Evolutionary conservation across 345 rosid genomes (phyloP).

Genomic region (Hypericum androsaemum): DNA sequence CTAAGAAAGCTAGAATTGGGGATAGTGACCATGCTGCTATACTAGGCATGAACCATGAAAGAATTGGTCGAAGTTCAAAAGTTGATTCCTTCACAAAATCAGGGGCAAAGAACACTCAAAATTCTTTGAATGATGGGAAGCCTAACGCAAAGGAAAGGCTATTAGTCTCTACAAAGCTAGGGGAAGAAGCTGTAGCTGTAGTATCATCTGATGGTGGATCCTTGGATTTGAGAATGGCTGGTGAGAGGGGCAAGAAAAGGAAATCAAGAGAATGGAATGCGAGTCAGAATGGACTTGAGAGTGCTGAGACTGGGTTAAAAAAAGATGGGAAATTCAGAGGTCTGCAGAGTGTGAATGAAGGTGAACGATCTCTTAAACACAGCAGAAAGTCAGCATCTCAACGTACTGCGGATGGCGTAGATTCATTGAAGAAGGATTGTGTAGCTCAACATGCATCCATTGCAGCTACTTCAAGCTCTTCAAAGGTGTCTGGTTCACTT

Average conservation of each 20-base stretch:
- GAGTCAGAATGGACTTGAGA: slow-evolving; percentile 24
- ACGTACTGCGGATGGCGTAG: slow-evolving; percentile 14
- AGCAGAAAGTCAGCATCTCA: slow-evolving; percentile 15
- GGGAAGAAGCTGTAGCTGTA: slow-evolving; percentile 35
- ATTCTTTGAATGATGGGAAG: slow-evolving; percentile 23
- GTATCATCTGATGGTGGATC: slow-evolving; percentile 31
- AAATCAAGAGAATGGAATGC: slow-evolving; percentile 29
- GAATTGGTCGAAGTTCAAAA: slow-evolving; percentile 17
- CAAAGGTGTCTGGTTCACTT: slow-evolving; percentile 41
- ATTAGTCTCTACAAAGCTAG: slow-evolving; percentile 24
- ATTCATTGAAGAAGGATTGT: slow-evolving; percentile 25
- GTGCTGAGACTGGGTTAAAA: slow-evolving; percentile 19
- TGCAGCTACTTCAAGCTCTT: slow-evolving; percentile 51
- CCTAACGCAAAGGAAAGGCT: slow-evolving; percentile 25
- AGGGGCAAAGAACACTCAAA: slow-evolving; percentile 16
- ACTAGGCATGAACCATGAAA: slow-evolving; percentile 12
- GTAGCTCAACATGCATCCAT: slow-evolving; percentile 32
- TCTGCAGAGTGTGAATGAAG: slow-evolving; percentile 19
- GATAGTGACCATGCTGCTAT: slow-evolving; percentile 13
- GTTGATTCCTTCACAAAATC: slow-evolving; percentile 15
- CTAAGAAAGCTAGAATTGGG: slow-evolving; percentile 35
- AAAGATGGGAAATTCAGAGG: slow-evolving; percentile 28
- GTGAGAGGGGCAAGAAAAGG: slow-evolving; percentile 30
- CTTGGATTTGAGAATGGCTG: slow-evolving; percentile 25
- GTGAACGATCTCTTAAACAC: slow-evolving; percentile 12